phyloP scores from a whole-genome alignment of 768 basidiomycete genomes.

The Lactifluus echinatus region DNA sequence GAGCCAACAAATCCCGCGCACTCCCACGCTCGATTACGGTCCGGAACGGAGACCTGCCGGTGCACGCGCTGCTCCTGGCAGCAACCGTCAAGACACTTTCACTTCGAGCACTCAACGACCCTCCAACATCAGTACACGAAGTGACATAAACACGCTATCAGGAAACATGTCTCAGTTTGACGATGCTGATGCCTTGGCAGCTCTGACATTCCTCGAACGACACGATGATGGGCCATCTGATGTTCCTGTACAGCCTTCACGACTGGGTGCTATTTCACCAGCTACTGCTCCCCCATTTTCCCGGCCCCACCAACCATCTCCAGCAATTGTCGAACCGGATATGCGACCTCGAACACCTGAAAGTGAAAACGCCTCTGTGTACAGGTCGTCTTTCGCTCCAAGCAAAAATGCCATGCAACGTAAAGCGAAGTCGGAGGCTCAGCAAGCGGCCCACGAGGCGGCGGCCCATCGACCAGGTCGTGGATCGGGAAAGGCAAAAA shows the following conservation, averaged over 20 bases:
- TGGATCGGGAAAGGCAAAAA: constrained; percentile 33
- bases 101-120: constrained; percentile 10
- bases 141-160: neutral
- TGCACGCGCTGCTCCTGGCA: constrained; percentile 59
- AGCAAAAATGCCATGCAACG: constrained; percentile 79
- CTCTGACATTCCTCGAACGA: constrained; percentile 63
- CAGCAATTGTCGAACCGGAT: constrained; percentile 24
- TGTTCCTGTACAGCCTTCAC: constrained; percentile 21
- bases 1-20: constrained; percentile 17
- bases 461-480: constrained; percentile 70
- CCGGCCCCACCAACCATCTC: constrained; percentile 23
- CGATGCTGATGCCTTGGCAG: constrained; percentile 69
- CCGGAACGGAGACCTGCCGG: constrained; percentile 53
- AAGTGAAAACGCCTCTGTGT: constrained; percentile 31
- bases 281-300: constrained; percentile 27
- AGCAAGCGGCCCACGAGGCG: constrained; percentile 73
- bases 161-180: constrained; percentile 24
- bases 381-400: constrained; percentile 82
- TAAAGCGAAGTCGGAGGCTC: constrained; percentile 74
- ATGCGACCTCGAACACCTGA: constrained; percentile 24
- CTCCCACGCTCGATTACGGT: constrained; percentile 16
- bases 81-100: constrained; percentile 9
- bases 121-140: constrained; percentile 13
- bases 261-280: constrained; percentile 7
- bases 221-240: constrained; percentile 29